A percentile compares a stretch with the other conserved stretches of the same genome.
Conservation (phyloP, 2,329 filamentous ascomycete genomes). For the Teratosphaeria zuluensis region DNA sequence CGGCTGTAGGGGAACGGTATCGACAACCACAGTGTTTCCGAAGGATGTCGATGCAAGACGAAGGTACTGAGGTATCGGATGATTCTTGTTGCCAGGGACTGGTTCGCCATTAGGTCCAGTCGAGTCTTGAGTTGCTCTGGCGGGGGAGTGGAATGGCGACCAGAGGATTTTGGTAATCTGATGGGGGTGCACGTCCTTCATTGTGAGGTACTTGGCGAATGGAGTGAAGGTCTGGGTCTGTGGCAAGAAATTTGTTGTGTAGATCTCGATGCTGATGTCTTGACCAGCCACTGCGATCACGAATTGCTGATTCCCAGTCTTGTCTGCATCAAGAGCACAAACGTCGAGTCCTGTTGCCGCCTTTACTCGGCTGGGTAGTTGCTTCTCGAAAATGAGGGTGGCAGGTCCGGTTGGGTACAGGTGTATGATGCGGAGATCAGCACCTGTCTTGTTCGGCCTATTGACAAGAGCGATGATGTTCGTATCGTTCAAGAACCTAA, state of each 20-base stretch:
- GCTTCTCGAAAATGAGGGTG: constrained; percentile 42
- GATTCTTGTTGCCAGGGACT: constrained; percentile 5
- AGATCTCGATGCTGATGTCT: constrained; percentile 68
- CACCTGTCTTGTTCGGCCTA: constrained; percentile 43
- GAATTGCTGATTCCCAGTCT: constrained; percentile 61
- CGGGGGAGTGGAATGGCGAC: constrained; percentile 35
- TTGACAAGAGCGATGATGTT: constrained; percentile 49
- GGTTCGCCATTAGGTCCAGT: constrained; percentile 14
- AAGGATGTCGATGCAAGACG: constrained; percentile 76
- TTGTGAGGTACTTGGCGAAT: constrained; percentile 41
- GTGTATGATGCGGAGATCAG: constrained; percentile 48
- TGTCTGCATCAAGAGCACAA: constrained; percentile 51
- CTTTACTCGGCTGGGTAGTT: constrained; percentile 58
- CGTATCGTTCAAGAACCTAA: constrained; percentile 46
- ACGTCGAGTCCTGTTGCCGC: constrained; percentile 72
- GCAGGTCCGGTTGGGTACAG: constrained; percentile 50
- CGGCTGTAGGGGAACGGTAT: constrained; percentile 60
- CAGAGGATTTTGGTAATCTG: constrained; percentile 48
- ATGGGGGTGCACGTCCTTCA: constrained; percentile 47
- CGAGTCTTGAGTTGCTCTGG: constrained; percentile 13
- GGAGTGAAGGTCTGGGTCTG: constrained; percentile 36
- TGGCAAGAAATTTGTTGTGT: constrained; percentile 63
- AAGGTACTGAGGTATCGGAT: constrained; percentile 47
- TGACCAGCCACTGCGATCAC: constrained; percentile 71
- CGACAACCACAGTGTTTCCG: constrained; percentile 68